Evolutionary conservation across 2,329 filamentous ascomycete species (phyloP), one percentile per base, ranked within the genome.

Genomic region (Paramyrothecium roridum): DNA sequence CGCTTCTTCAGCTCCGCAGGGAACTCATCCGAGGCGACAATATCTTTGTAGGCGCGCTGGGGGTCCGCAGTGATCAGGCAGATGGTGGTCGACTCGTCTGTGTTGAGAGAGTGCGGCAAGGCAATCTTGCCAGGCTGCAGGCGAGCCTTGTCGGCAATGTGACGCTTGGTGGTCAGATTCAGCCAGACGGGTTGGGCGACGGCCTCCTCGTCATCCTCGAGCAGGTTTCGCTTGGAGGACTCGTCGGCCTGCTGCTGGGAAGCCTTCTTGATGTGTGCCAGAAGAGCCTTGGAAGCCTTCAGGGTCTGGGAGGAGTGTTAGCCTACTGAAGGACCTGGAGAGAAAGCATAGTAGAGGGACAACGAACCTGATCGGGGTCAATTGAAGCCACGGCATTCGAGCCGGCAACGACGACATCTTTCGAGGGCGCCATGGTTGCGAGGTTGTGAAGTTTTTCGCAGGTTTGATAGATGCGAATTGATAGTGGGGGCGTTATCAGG

Each of bases 1-100:
- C 85, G 84, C 68, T 83, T 81, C 65, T 83, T 79, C 58, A 91
- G 80, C 49, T 81, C 80, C 55, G 79, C 76, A 33, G 89, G 89
- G 76, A 91, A 93, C 26, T 85, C 82, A 46, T 88, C 83, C 54
- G 88, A 84, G 52, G 85, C 87, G 60, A 97, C 82, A 48, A 96
- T 81, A 73, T 98, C 88, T 79, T 98, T 98, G 82, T 95, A 96
- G 54, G 85, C 83, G 61, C 92, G 86, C 80, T 96, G 92, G 22
- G 84, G 84, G 66, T 86, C 82, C 63, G 91, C 90, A 54, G 88
- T 91, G 72, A 96, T 96, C 57, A 97, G 80, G 75, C 93, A 97
- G 73, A 97, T 84, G 64, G 86, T 88, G 55, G 86, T 77, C 54
- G 82, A 82, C 55, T 82, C 76, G 61, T 86, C 62, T 60, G 82